phyloP scores from a whole-genome alignment of 257 asterid species.

The Jasminum sambac region DNA sequence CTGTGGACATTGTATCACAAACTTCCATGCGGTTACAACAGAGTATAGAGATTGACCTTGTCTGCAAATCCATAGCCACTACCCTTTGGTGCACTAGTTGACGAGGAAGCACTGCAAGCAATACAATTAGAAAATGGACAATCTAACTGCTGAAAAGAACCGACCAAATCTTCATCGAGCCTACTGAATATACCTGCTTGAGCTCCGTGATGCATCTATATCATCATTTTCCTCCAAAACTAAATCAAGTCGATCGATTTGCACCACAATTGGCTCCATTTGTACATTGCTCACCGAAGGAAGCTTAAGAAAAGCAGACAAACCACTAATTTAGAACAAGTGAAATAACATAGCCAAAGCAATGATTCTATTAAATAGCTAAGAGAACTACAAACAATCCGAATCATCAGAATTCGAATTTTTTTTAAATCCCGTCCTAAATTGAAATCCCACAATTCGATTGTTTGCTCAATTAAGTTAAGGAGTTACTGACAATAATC shows the following conservation, averaged over 20 bases:
- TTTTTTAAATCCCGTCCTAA: not conserved
- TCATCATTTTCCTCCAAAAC: conserved; percentile 94
- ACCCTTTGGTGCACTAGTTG: conserved; percentile 58
- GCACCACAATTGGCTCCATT: conserved; percentile 88
- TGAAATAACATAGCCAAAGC: conserved; percentile 3
- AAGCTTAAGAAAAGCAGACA: conserved; percentile 55
- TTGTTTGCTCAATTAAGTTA: conserved; percentile 16
- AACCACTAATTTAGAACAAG: conserved; percentile 17
- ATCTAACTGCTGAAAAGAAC: conserved; percentile 20
- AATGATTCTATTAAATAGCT: not conserved
- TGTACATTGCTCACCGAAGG: conserved; percentile 94
- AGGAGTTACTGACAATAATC: conserved; percentile 65
- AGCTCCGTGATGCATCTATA: conserved; percentile 48
- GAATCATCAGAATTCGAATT: not conserved
- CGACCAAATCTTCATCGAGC: conserved; percentile 19
- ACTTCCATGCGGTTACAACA: conserved; percentile 18
- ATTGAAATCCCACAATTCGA: conserved; percentile 8
- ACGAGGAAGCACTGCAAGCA: conserved; percentile 48
- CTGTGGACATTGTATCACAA: conserved; percentile 7
- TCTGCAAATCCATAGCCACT: conserved; percentile 95
- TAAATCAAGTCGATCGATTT: conserved; percentile 83
- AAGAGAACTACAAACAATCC: not conserved
- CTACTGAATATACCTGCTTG: conserved; percentile 58
- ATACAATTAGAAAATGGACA: conserved; percentile 25
- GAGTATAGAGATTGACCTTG: conserved; percentile 57